Conservation (phyloP, 73 alveolate species). For the Uronychia binucleata region DNA sequence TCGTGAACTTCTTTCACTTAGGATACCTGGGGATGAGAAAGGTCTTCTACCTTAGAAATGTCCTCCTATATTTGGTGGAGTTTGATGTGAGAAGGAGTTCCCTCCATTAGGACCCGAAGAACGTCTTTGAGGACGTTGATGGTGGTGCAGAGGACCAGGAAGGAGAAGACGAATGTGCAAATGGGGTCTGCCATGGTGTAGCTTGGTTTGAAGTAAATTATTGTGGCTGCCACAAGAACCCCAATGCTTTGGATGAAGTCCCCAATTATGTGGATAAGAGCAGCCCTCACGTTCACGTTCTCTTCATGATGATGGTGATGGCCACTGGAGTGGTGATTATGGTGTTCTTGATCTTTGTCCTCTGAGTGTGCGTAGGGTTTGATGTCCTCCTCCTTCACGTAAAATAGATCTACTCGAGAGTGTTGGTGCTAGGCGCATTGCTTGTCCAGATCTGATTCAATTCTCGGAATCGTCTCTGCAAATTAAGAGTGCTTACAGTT, state of each 20-base stretch:
- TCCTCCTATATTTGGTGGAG: slow-evolving; percentile 16
- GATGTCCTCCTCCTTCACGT: too few species aligned
- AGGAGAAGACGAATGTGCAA: slow-evolving; percentile 90
- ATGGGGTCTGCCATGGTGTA: slow-evolving; percentile 85
- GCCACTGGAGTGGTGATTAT: too few species aligned
- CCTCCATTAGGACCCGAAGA: slow-evolving; percentile 87
- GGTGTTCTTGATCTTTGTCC: too few species aligned
- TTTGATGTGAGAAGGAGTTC: slow-evolving; percentile 55
- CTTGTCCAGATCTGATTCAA: too few species aligned
- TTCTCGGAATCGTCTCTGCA: too few species aligned
- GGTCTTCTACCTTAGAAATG: slow-evolving; percentile 17
- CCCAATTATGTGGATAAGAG: slow-evolving; percentile 92
- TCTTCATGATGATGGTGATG: slow-evolving; percentile 31
- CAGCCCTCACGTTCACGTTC: slow-evolving; percentile 86
- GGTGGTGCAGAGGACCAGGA: slow-evolving; percentile 88
- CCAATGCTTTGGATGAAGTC: slow-evolving; percentile 93
- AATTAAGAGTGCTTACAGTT: too few species aligned
- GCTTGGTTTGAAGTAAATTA: slow-evolving; percentile 70
- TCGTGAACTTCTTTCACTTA: slow-evolving; percentile 88
- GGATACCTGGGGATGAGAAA: neutral
- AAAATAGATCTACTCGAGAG: too few species aligned
- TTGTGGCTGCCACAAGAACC: slow-evolving; percentile 89
- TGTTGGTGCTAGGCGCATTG: too few species aligned
- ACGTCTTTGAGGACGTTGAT: slow-evolving; percentile 84
- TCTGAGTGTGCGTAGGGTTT: too few species aligned